Evolutionary conservation across 345 rosid genomes (phyloP), one percentile per base, ranked within the genome.

Genomic region (Triadica sebifera): DNA sequence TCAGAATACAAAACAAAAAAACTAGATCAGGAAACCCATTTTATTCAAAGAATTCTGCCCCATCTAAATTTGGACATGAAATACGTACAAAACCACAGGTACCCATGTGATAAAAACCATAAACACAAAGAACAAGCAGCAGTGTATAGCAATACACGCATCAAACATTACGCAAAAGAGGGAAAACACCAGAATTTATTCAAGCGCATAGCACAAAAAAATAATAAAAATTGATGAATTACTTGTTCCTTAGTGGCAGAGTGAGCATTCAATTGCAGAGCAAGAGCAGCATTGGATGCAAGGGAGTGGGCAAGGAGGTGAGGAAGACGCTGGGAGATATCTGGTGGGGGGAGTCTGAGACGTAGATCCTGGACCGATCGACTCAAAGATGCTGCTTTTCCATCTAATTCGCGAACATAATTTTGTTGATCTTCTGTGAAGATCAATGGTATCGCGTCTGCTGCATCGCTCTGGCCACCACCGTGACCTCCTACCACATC

Each of bases 181-280:
- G 8, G 20, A 43, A 37, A 12, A 43, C 45, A 12, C 65, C 74
- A 65, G 45, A 45, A 38, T 12, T 43, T 8, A 67, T 38, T 34
- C 38, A 39, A 24, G 4, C 38, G 16, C 34, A 50, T 51, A 47
- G 22, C 25, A 17, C 50, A n/a, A 19, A 50, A 69, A 4, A 7
- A n/a, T n/a, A n/a, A n/a, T n/a, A 4, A 43, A 58, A 50, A 15
- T 69, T 38, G 66, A 12, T 6, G 37, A 4, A 59, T 51, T 59
- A 91, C 97, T 87, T 92, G 98, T 81, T 95, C 91, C 75, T 92
- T 92, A 59, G 98, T 95, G 77, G 99, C 79, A 50, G 98, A 89
- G 80, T 94, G 98, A 74, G 98, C 86, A 77, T 91, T 93, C 76
- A 94, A 81, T 85, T 94, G 98, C 75, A 88, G 91, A 62, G 97